phyloP scores from a whole-genome alignment of 805 yeast genomes.

The Candida suzukii region DNA sequence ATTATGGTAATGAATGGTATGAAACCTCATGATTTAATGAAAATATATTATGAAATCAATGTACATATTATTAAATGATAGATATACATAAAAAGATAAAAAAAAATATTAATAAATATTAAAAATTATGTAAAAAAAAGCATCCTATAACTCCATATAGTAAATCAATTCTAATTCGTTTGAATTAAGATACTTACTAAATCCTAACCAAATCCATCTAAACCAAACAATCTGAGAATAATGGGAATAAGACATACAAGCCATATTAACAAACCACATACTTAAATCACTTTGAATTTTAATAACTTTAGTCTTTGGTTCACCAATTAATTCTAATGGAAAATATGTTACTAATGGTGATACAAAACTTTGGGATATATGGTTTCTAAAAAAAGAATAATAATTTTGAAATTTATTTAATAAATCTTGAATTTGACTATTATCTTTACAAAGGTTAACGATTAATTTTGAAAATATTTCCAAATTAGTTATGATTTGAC shows the following conservation, averaged over 20 bases:
- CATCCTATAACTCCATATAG: neutral
- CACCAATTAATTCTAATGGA: neutral
- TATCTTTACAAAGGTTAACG: too few relatives aligned
- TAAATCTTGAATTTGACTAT: too few relatives aligned
- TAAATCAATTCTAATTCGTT: conserved; percentile 48
- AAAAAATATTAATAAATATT: too few relatives aligned
- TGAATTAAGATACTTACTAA: conserved; percentile 69
- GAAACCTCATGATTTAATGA: neutral
- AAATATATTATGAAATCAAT: too few relatives aligned
- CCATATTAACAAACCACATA: conserved; percentile 34
- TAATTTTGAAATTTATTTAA: too few relatives aligned
- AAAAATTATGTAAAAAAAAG: too few relatives aligned
- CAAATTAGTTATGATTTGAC: conserved; percentile 33
- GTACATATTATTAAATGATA: too few relatives aligned
- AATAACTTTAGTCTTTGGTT: conserved; percentile 7
- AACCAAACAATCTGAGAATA: conserved; percentile 93
- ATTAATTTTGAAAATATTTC: conserved; percentile 22
- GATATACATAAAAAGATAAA: too few relatives aligned
- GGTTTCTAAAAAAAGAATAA: neutral
- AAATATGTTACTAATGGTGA: neutral
- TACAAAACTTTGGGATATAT: too few relatives aligned
- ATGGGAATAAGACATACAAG: conserved; percentile 81
- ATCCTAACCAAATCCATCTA: conserved; percentile 77
- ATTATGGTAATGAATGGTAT: conserved; percentile 21
- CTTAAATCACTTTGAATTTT: conserved; percentile 33